A percentile compares a stretch with the other conserved stretches of the same genome.
Evolutionary conservation across 2,329 filamentous ascomycete genomes (phyloP).

Genomic region (Neurospora crassa): DNA sequence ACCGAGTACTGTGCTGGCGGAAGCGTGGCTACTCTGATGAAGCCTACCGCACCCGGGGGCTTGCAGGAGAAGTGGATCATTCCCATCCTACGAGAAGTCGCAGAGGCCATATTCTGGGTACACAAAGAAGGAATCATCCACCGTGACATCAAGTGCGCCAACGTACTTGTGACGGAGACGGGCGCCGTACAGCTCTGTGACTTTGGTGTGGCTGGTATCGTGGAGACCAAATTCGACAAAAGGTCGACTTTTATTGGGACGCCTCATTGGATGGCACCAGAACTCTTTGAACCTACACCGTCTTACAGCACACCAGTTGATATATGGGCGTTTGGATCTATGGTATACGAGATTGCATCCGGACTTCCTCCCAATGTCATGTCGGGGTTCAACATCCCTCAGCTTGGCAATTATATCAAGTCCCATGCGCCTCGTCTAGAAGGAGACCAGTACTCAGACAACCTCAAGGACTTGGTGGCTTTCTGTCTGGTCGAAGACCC

Average conservation of each 20-base stretch:
- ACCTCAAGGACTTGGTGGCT: slow-evolving; percentile 59
- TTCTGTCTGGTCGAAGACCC: slow-evolving; percentile 65
- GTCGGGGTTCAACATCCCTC: slow-evolving; percentile 40
- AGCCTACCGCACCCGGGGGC: slow-evolving; percentile 48
- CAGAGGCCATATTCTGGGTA: slow-evolving; percentile 58
- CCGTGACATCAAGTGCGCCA: slow-evolving; percentile 66
- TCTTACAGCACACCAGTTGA: slow-evolving; percentile 66
- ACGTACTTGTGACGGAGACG: slow-evolving; percentile 68
- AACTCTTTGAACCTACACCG: slow-evolving; percentile 56
- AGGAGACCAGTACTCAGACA: slow-evolving; percentile 59
- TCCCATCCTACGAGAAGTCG: slow-evolving; percentile 56
- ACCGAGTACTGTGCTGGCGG: slow-evolving; percentile 81
- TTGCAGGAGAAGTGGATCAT: slow-evolving; percentile 64
- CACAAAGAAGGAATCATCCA: slow-evolving; percentile 61
- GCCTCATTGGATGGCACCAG: slow-evolving; percentile 79
- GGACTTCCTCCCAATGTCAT: slow-evolving; percentile 63
- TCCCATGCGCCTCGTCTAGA: slow-evolving; percentile 58
- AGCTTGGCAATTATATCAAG: slow-evolving; percentile 48
- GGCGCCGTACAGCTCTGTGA: slow-evolving; percentile 74
- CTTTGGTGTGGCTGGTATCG: slow-evolving; percentile 72
- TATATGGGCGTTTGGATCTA: slow-evolving; percentile 78
- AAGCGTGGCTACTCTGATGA: slow-evolving; percentile 66
- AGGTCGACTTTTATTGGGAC: slow-evolving; percentile 74
- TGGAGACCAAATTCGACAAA: slow-evolving; percentile 68
- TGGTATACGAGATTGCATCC: slow-evolving; percentile 72